These are phyloP conservation scores for Boechera divaricarpa DNA, from an alignment of 345 rosid species.

Conservation along the genomic window DNA sequence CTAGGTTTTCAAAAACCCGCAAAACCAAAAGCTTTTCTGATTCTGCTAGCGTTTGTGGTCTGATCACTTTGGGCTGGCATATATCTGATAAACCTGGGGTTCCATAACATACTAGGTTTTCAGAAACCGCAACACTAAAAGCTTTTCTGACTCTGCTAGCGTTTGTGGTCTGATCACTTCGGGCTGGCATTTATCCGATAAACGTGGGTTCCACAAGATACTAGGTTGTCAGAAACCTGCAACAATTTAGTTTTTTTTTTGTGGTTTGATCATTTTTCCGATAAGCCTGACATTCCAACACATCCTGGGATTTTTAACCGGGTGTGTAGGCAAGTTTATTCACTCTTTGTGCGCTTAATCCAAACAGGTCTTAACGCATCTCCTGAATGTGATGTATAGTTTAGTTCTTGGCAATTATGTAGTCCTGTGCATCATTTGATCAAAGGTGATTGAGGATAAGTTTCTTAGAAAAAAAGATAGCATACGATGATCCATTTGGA, in stretches of 20 bases:
- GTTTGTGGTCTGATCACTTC: no score
- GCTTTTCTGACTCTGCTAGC: no score
- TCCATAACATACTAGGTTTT: background rate
- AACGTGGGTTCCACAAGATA: no score
- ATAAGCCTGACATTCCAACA: background rate
- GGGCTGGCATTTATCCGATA: no score
- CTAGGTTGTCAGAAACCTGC: no score
- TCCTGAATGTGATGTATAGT: background rate
- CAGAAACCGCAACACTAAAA: background rate
- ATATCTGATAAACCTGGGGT: background rate
- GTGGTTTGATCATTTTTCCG: background rate
- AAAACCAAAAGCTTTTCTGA: background rate
- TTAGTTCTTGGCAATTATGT: background rate
- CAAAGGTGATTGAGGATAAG: background rate
- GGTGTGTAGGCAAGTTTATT: background rate
- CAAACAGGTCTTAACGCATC: background rate
- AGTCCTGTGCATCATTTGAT: background rate
- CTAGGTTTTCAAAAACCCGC: slow-evolving; percentile 5
- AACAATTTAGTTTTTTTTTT: background rate
- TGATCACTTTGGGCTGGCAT: background rate
- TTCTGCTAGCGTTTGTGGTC: background rate
- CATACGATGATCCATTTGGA: background rate
- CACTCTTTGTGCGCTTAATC: background rate
- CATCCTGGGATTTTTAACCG: background rate
- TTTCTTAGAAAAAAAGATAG: background rate